Evolutionary conservation across 1,284 basidiomycete species (phyloP).

Genomic region (Microbotryomycetes sp.): DNA sequence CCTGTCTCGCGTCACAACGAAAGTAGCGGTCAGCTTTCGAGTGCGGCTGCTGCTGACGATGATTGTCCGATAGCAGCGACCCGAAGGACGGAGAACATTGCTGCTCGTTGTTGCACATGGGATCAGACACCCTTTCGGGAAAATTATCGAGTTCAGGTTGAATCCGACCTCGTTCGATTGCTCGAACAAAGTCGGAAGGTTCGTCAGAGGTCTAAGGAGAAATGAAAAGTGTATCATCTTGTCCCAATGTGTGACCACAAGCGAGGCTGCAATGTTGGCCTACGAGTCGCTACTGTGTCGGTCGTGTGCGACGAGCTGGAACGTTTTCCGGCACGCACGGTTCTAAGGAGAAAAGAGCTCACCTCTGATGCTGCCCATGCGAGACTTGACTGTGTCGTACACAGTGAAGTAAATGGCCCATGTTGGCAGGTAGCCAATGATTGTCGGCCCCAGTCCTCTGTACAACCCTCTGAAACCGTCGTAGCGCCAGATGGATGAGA

Average conservation of each 20-base stretch:
- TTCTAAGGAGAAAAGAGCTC: slow-evolving; percentile 12
- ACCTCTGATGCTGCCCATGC: slow-evolving; percentile 50
- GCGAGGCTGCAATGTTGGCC: no score
- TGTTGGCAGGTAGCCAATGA: slow-evolving; percentile 88
- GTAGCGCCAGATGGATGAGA: slow-evolving; percentile 61
- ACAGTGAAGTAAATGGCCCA: slow-evolving; percentile 99
- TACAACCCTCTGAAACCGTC: slow-evolving; percentile 82
- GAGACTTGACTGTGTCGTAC: slow-evolving; percentile 83
- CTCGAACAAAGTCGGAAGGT: slow-evolving; percentile 24
- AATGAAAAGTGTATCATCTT: slow-evolving; percentile 21
- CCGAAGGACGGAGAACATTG: neutral
- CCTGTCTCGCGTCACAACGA: slow-evolving; percentile 7
- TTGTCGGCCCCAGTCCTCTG: slow-evolving; percentile 87
- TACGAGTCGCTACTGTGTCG: no score
- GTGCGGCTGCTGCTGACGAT: neutral
- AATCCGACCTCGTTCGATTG: neutral
- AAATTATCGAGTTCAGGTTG: slow-evolving; percentile 30
- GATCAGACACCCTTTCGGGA: slow-evolving; percentile 35
- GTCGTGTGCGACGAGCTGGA: no score
- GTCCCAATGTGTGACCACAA: no score
- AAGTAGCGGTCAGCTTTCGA: neutral
- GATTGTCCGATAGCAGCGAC: neutral
- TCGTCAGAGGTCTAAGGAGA: slow-evolving; percentile 38
- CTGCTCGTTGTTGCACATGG: neutral
- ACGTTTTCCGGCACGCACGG: neutral